Evolutionary conservation across 2,329 filamentous ascomycete genomes (phyloP).

Genomic region (Colletotrichum eremochloae): DNA sequence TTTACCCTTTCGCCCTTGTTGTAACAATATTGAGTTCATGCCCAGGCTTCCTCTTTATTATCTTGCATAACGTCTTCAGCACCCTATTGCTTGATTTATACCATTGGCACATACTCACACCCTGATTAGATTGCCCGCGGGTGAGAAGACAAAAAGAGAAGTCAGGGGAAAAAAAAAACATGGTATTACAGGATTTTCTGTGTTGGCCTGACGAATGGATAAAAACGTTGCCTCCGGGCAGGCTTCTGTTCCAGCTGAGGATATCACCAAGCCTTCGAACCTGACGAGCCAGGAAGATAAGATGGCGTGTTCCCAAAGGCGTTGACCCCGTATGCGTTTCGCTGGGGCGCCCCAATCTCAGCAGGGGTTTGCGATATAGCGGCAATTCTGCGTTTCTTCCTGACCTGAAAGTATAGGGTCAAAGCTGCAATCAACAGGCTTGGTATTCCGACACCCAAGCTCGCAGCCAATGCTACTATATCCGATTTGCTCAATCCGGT

Average conservation of each 20-base stretch:
- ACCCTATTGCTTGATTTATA: neutral
- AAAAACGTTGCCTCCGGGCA: neutral
- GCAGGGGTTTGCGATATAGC: neutral
- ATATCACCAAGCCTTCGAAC: neutral
- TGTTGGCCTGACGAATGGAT: neutral
- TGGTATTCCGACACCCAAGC: slow-evolving; percentile 48
- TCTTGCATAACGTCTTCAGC: slow-evolving; percentile 7
- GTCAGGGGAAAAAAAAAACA: too few relatives aligned
- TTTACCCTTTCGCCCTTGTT: neutral
- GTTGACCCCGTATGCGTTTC: neutral
- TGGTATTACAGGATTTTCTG: too few relatives aligned
- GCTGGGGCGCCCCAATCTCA: neutral
- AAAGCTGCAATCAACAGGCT: slow-evolving; percentile 51
- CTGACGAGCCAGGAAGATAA: neutral
- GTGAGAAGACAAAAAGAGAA: neutral
- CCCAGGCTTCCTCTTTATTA: slow-evolving; percentile 33
- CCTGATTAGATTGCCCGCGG: neutral
- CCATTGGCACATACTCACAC: neutral
- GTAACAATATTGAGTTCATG: slow-evolving; percentile 14
- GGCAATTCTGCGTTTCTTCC: slow-evolving; percentile 42
- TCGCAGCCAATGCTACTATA: slow-evolving; percentile 46
- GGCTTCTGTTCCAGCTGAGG: neutral
- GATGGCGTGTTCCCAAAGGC: neutral
- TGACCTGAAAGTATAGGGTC: slow-evolving; percentile 43
- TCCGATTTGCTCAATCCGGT: slow-evolving; percentile 46